Conservation (phyloP, 2,329 filamentous ascomycete genomes). For the Rhytidhysteron rufulum region DNA sequence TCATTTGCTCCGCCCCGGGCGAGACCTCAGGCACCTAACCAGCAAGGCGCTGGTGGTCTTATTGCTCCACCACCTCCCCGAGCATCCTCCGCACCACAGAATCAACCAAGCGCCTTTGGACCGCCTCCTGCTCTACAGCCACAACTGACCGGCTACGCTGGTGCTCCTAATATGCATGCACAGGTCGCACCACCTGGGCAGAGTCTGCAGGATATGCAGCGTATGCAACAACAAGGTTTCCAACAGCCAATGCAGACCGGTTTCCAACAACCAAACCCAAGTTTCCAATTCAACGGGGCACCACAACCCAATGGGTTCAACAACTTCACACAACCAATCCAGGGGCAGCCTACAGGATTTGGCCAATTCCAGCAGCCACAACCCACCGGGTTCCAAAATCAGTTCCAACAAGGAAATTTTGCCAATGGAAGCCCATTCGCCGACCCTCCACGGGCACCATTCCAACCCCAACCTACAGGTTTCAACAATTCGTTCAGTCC, state of each 20-base stretch:
- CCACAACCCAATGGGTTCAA: constrained; percentile 38
- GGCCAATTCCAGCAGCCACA: constrained; percentile 32
- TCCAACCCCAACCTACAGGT: constrained; percentile 36
- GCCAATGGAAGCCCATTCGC: constrained; percentile 48
- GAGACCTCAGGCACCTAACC: constrained; percentile 67
- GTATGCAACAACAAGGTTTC: constrained; percentile 28
- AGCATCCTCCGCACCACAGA: constrained; percentile 82
- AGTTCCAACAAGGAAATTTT: constrained; percentile 51
- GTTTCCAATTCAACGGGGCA: constrained; percentile 33
- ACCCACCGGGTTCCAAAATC: constrained; percentile 42
- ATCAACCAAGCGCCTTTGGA: constrained; percentile 65
- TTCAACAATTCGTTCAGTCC: constrained; percentile 24
- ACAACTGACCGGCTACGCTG: constrained; percentile 71
- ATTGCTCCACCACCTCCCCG: constrained; percentile 75
- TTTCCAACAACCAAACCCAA: constrained; percentile 34
- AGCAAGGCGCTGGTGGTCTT: constrained; percentile 56
- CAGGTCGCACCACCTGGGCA: constrained; percentile 70
- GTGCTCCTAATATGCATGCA: constrained; percentile 49
- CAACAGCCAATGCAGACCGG: constrained; percentile 33
- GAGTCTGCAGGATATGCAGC: constrained; percentile 63
- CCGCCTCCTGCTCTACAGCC: constrained; percentile 70
- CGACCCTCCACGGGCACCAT: constrained; percentile 49
- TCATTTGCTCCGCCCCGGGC: constrained; percentile 51
- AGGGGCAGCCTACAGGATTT: constrained; percentile 63
- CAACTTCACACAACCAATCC: constrained; percentile 22